phyloP scores from a whole-genome alignment of 208 protist species.

The Leptomonas pyrrhocoris region DNA sequence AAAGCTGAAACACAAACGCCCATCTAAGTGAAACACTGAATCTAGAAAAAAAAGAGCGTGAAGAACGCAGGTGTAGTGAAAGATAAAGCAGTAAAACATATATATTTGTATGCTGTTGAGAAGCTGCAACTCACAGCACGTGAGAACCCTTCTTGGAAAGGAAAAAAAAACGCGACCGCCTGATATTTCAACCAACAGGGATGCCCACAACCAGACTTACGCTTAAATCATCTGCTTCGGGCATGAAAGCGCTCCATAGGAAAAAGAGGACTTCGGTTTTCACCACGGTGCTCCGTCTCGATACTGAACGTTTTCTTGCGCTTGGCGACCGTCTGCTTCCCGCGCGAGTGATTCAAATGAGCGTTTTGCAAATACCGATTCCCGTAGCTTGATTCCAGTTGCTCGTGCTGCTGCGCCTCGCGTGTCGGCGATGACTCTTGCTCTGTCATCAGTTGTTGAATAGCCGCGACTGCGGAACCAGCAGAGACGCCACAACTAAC shows the following conservation, averaged over 20 bases:
- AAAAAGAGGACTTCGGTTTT: not conserved
- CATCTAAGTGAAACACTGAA: conserved; percentile 1
- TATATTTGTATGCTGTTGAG: not conserved
- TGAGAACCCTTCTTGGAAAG: too few species aligned
- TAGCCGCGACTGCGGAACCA: not conserved
- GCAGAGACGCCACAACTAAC: conserved; percentile 5
- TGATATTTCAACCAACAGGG: not conserved
- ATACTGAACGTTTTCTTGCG: conserved; percentile 6
- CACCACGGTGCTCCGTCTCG: conserved; percentile 1
- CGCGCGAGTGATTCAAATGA: not conserved
- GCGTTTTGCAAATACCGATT: not conserved
- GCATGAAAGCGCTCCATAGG: not conserved
- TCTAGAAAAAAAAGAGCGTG: conserved; percentile 2
- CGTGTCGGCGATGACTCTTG: not conserved
- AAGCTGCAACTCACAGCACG: too few species aligned
- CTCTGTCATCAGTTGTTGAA: conserved; percentile 3
- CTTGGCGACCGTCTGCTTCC: not conserved
- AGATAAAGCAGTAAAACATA: not conserved
- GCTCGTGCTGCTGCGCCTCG: not conserved
- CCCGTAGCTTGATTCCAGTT: too few species aligned
- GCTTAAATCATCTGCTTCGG: not conserved
- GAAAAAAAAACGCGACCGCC: not conserved
- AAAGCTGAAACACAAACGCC: not conserved
- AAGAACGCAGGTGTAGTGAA: not conserved
- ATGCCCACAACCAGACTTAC: not conserved